Conservation (phyloP, 805 yeast species). For the Candida caryicola region DNA sequence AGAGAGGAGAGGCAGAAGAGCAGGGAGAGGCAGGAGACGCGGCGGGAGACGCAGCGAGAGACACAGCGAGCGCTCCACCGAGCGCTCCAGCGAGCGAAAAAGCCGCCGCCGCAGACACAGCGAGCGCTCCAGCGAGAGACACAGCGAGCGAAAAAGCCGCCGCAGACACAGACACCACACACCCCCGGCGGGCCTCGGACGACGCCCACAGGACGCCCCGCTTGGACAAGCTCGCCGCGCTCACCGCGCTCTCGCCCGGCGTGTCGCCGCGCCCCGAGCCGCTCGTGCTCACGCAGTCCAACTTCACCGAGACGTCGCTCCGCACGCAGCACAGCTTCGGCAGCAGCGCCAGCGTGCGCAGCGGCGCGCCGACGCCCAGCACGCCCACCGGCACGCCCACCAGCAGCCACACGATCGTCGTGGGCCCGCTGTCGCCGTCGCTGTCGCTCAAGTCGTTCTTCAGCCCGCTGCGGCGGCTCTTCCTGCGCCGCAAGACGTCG, state of each 20-base stretch:
- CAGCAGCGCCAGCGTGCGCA: neutral
- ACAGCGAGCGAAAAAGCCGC: constrained; percentile 1
- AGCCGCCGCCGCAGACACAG: constrained; percentile 15
- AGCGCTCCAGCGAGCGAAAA: constrained; percentile 1
- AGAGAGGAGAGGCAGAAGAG: too few relatives aligned
- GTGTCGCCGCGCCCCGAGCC: neutral
- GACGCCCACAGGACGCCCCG: too few relatives aligned
- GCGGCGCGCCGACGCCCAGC: neutral
- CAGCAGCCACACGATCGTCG: constrained; percentile 26
- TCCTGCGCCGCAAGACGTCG: constrained; percentile 23
- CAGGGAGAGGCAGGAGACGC: too few relatives aligned
- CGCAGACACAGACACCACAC: too few relatives aligned
- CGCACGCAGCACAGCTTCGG: neutral
- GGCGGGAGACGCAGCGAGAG: constrained; percentile 9
- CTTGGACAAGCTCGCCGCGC: too few relatives aligned
- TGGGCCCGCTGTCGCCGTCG: constrained; percentile 40
- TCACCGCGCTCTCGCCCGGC: too few relatives aligned
- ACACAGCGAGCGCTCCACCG: constrained; percentile 17
- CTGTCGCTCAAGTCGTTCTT: constrained; percentile 27
- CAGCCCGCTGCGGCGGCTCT: constrained; percentile 39
- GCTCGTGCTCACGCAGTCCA: neutral
- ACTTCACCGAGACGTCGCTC: neutral
- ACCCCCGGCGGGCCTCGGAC: too few relatives aligned
- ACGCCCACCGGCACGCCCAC: constrained; percentile 26
- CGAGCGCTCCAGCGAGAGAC: constrained; percentile 11